Evolutionary conservation across 768 basidiomycete genomes (phyloP).

Genomic region (Lactifluus volemus): DNA sequence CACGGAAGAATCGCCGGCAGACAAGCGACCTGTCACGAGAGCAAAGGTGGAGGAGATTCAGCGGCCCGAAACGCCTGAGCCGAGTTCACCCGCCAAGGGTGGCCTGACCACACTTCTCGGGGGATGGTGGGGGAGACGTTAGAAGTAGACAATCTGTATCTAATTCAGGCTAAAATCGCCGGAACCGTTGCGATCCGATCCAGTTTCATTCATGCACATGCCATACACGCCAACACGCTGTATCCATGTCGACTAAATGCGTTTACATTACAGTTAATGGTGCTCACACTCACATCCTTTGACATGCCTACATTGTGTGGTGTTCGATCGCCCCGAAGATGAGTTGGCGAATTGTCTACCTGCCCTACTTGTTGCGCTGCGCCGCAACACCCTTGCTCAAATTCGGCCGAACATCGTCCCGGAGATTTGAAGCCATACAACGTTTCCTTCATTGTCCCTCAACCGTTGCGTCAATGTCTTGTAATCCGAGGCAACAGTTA

Average conservation of each 20-base stretch:
- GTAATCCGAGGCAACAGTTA: neutral
- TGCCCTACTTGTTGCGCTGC: too few relatives aligned
- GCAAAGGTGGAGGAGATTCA: constrained; percentile 50
- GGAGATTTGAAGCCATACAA: neutral
- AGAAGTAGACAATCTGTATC: neutral
- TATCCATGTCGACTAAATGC: neutral
- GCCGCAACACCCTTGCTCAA: too few relatives aligned
- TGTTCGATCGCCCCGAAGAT: too few relatives aligned
- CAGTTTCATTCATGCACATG: too few relatives aligned
- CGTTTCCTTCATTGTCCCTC: neutral
- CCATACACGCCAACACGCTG: too few relatives aligned
- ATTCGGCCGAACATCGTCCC: neutral
- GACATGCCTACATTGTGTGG: too few relatives aligned
- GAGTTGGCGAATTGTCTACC: too few relatives aligned
- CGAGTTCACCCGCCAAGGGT: constrained; percentile 34
- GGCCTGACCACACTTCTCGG: constrained; percentile 63
- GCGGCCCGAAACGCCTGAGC: constrained; percentile 43
- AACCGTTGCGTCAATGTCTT: neutral
- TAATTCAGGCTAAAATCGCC: neutral
- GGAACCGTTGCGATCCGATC: neutral
- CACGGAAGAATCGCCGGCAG: constrained; percentile 25
- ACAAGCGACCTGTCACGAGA: constrained; percentile 43
- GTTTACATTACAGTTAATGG: neutral
- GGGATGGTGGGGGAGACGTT: constrained; percentile 71
- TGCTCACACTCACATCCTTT: neutral